Conservation (phyloP, 495 filamentous ascomycete species). For the Penicillium goetzii region DNA sequence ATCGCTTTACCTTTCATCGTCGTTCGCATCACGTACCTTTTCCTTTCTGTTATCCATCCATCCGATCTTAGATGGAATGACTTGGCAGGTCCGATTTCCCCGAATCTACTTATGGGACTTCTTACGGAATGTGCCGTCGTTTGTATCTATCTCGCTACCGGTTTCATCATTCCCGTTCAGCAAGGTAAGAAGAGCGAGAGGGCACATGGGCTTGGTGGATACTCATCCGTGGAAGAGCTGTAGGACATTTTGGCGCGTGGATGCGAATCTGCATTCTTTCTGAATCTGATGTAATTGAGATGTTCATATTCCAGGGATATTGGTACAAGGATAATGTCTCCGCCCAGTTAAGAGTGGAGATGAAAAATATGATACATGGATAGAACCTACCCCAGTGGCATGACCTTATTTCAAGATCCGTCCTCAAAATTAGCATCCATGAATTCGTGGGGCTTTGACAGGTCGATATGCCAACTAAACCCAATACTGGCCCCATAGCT, state of each 20-base stretch:
- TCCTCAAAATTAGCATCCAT: neutral
- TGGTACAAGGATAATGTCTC: neutral
- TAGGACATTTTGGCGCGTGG: neutral
- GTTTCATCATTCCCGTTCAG: constrained; percentile 28
- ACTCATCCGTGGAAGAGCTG: neutral
- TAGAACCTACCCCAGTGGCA: neutral
- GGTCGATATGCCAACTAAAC: neutral
- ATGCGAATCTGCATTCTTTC: neutral
- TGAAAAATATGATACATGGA: neutral
- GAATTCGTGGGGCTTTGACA: neutral
- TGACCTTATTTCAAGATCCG: neutral
- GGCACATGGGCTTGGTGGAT: neutral
- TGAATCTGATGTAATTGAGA: neutral
- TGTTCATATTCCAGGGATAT: neutral
- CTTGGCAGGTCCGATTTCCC: constrained; percentile 25
- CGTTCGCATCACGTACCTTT: neutral
- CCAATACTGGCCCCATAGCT: constrained; percentile 76
- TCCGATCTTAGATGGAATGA: neutral
- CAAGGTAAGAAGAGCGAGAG: neutral
- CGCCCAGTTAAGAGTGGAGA: neutral
- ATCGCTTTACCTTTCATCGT: neutral
- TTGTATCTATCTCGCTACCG: constrained; percentile 30
- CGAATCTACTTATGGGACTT: constrained; percentile 37
- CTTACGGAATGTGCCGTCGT: constrained; percentile 40
- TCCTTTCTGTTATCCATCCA: neutral